Percentiles rank a stretch among this genome's conserved stretches.
Evolutionary conservation across 371 early-diverging fungal species (phyloP).

Genomic region (Cokeromyces recurvatus): DNA sequence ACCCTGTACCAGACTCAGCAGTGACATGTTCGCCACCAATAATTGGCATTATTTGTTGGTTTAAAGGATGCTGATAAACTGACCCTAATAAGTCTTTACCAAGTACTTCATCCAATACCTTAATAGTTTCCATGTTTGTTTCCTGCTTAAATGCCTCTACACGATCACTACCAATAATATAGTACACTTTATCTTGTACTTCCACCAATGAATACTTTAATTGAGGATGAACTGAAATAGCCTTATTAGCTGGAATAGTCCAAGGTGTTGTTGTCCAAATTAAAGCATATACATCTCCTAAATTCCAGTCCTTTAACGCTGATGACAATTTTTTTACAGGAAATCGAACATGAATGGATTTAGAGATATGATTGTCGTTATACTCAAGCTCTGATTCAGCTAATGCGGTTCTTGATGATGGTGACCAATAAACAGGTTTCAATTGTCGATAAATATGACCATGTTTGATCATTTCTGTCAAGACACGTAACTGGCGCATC

Average conservation of each 20-base stretch:
- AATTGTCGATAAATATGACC: slow-evolving; percentile 72
- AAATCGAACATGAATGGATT: slow-evolving; percentile 72
- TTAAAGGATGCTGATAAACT: slow-evolving; percentile 71
- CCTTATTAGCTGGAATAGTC: slow-evolving; percentile 91
- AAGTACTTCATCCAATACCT: slow-evolving; percentile 19
- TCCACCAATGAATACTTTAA: slow-evolving; percentile 65
- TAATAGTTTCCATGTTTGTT: slow-evolving; percentile 1
- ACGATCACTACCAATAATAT: slow-evolving; percentile 50
- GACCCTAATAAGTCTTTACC: slow-evolving; percentile 64
- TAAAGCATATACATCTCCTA: slow-evolving; percentile 44
- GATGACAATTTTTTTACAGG: slow-evolving; percentile 30
- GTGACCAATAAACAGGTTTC: slow-evolving; percentile 92
- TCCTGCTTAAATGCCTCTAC: slow-evolving; percentile 32
- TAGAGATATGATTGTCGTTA: slow-evolving; percentile 75
- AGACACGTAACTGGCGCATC: slow-evolving; percentile 71
- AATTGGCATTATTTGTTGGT: slow-evolving; percentile 37
- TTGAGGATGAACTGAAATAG: slow-evolving; percentile 74
- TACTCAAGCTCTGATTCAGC: slow-evolving; percentile 94
- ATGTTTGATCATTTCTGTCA: slow-evolving; percentile 71
- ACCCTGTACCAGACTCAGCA: slow-evolving; percentile 80
- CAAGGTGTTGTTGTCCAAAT: slow-evolving; percentile 98
- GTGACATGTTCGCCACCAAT: slow-evolving; percentile 77
- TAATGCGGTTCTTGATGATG: slow-evolving; percentile 86
- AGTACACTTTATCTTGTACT: slow-evolving; percentile 19
- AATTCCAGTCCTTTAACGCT: slow-evolving; percentile 16